Conservation (phyloP, 495 filamentous ascomycete species). For the Aspergillus panamensis region DNA sequence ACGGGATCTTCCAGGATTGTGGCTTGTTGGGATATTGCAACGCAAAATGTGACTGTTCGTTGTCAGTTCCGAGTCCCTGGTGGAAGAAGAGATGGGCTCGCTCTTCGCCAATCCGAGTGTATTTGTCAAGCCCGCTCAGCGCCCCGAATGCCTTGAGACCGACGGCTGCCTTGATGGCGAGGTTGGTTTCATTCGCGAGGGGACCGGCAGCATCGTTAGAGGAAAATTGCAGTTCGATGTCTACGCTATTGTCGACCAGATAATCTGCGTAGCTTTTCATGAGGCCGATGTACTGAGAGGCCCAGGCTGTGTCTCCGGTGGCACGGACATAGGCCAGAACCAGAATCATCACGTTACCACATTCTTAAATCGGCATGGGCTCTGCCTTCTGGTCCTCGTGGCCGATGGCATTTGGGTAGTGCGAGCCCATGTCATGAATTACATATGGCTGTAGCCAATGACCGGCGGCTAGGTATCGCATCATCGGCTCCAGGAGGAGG, state of each 20-base stretch:
- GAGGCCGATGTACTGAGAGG: slow-evolving; percentile 29
- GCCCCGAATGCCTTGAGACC: slow-evolving; percentile 50
- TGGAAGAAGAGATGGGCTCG: slow-evolving; percentile 41
- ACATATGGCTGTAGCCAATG: slow-evolving; percentile 41
- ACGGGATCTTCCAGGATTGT: slow-evolving; percentile 40
- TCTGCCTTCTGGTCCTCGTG: slow-evolving; percentile 45
- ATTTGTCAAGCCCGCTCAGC: slow-evolving; percentile 35
- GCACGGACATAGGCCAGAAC: slow-evolving; percentile 40
- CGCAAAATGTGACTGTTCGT: slow-evolving; percentile 43
- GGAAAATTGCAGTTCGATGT: slow-evolving; percentile 49
- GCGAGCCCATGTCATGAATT: slow-evolving; percentile 46
- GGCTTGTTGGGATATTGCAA: slow-evolving; percentile 38
- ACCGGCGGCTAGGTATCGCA: slow-evolving; percentile 45
- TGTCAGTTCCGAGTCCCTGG: slow-evolving; percentile 35
- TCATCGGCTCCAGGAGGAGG: slow-evolving; percentile 47
- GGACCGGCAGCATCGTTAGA: slow-evolving; percentile 53
- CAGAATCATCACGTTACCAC: slow-evolving; percentile 45
- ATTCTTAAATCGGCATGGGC: slow-evolving; percentile 49
- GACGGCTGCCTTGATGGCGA: slow-evolving; percentile 56
- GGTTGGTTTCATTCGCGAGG: slow-evolving; percentile 52
- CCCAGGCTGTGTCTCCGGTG: slow-evolving; percentile 41
- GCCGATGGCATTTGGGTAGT: slow-evolving; percentile 49
- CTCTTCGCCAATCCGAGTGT: slow-evolving; percentile 38
- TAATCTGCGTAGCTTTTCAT: slow-evolving; percentile 50
- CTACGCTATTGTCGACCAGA: slow-evolving; percentile 45